Evolutionary conservation across 2,329 filamentous ascomycete genomes (phyloP).

Genomic region (Fonsecaea monophora): DNA sequence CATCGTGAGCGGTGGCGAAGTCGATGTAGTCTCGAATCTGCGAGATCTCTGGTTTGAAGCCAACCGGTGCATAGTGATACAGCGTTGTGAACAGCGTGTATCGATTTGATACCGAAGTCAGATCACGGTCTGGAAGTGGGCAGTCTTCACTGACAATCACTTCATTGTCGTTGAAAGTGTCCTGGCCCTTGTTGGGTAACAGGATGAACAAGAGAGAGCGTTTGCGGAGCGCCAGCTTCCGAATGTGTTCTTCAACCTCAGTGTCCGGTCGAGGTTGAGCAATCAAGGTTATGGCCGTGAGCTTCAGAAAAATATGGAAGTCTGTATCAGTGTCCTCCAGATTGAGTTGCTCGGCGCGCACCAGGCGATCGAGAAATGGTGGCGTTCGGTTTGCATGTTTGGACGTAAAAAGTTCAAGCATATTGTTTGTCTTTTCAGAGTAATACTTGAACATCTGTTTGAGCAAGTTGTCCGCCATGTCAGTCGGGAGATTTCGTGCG

Average conservation of each 20-base stretch:
- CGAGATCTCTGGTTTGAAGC: slow-evolving; percentile 28
- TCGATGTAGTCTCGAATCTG: slow-evolving; percentile 31
- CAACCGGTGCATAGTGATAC: slow-evolving; percentile 34
- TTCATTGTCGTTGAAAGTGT: slow-evolving; percentile 21
- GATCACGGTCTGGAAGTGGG: slow-evolving; percentile 23
- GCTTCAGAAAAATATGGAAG: slow-evolving; percentile 36
- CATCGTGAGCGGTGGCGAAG: slow-evolving; percentile 31
- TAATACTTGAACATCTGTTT: slow-evolving; percentile 36
- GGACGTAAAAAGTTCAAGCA: slow-evolving; percentile 33
- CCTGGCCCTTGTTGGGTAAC: slow-evolving; percentile 33
- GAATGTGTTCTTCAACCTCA: slow-evolving; percentile 12
- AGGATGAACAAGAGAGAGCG: slow-evolving; percentile 35
- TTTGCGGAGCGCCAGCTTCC: slow-evolving; percentile 27
- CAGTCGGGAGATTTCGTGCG: slow-evolving; percentile 16
- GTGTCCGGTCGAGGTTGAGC: slow-evolving; percentile 1
- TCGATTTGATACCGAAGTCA: slow-evolving; percentile 30
- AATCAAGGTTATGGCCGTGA: slow-evolving; percentile 30
- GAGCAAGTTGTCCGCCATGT: slow-evolving; percentile 28
- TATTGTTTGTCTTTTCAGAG: slow-evolving; percentile 33
- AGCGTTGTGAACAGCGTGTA: slow-evolving; percentile 33
- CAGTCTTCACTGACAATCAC: slow-evolving; percentile 27
- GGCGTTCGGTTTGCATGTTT: slow-evolving; percentile 10
- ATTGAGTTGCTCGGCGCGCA: slow-evolving; percentile 13
- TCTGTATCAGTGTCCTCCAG: slow-evolving; percentile 31
- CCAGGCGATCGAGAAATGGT: slow-evolving; percentile 25